phyloP scores from a whole-genome alignment of 2,329 filamentous ascomycete genomes.

The Diplocarpon rosae region DNA sequence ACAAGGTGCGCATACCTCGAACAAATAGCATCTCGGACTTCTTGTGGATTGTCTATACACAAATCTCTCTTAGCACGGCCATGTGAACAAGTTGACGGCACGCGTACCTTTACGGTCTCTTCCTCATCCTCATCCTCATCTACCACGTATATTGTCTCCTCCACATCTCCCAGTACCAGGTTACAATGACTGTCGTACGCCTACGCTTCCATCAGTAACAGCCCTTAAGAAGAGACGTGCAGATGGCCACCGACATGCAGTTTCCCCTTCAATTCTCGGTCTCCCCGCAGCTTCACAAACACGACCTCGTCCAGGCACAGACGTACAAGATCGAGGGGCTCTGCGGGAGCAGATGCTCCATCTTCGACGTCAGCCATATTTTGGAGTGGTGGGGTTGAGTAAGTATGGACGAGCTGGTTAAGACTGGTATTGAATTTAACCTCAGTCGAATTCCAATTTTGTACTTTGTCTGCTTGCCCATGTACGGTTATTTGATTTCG shows the following conservation, averaged over 20 bases:
- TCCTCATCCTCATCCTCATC: conserved; percentile 79
- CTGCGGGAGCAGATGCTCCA: conserved; percentile 56
- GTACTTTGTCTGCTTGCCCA: too few relatives aligned
- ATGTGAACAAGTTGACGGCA: neutral
- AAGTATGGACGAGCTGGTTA: neutral
- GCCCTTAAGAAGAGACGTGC: neutral
- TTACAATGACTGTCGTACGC: conserved; percentile 99
- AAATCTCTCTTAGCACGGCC: neutral
- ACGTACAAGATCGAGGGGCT: conserved; percentile 92
- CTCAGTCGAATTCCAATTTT: neutral
- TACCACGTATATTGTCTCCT: conserved; percentile 91
- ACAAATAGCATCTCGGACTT: conserved; percentile 99
- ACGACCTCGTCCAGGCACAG: conserved; percentile 92
- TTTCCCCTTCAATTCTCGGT: conserved; percentile 88
- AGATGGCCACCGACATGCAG: conserved; percentile 60
- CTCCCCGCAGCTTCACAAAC: conserved; percentile 92
- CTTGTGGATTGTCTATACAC: conserved; percentile 72
- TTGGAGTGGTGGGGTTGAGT: conserved; percentile 14
- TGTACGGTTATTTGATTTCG: conserved; percentile 1
- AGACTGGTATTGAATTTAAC: conserved; percentile 1
- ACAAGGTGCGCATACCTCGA: conserved; percentile 50
- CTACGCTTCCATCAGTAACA: conserved; percentile 36
- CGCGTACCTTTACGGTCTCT: conserved; percentile 59
- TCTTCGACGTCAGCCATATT: conserved; percentile 77
- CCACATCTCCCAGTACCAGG: conserved; percentile 86